These are phyloP conservation scores for Buddleja alternifolia DNA, from an alignment of 257 asterid species.

Conservation along the genomic window DNA sequence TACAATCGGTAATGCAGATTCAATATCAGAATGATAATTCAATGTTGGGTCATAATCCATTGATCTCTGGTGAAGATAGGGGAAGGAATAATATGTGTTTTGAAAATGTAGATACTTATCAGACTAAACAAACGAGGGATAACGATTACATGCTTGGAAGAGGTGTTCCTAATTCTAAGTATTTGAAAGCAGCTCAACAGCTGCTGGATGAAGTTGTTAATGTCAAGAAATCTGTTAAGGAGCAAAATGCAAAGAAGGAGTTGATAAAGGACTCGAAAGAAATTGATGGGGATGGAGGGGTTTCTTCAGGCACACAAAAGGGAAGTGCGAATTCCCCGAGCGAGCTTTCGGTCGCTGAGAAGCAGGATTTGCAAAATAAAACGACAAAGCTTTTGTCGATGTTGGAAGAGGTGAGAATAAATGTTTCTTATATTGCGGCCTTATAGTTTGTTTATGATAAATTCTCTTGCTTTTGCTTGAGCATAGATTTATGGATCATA, in stretches of 20 bases:
- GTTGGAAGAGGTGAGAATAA: slow-evolving; percentile 76
- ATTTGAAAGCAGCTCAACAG: slow-evolving; percentile 73
- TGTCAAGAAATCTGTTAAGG: slow-evolving; percentile 66
- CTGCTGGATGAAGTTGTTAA: slow-evolving; percentile 84
- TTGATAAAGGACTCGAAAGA: slow-evolving; percentile 43
- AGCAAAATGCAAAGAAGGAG: slow-evolving; percentile 42
- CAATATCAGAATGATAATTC: slow-evolving; percentile 50
- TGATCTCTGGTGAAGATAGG: slow-evolving; percentile 40
- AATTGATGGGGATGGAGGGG: slow-evolving; percentile 41
- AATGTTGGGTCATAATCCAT: slow-evolving; percentile 35
- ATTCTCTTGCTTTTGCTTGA: no score
- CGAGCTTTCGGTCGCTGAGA: slow-evolving; percentile 72
- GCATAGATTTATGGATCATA: no score
- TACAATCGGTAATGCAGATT: slow-evolving; percentile 50
- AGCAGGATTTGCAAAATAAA: slow-evolving; percentile 74
- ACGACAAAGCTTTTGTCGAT: slow-evolving; percentile 71
- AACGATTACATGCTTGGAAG: slow-evolving; percentile 45
- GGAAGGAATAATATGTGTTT: slow-evolving; percentile 42
- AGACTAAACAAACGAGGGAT: slow-evolving; percentile 44
- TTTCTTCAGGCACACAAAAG: slow-evolving; percentile 43
- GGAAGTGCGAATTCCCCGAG: slow-evolving; percentile 30
- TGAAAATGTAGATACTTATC: slow-evolving; percentile 46
- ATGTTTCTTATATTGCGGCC: no score
- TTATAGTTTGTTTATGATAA: no score
- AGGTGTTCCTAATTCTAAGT: slow-evolving; percentile 61